These are phyloP conservation scores for Sporisorium scitamineum DNA, from an alignment of 1,284 basidiomycete genomes.

Conservation along the genomic window DNA sequence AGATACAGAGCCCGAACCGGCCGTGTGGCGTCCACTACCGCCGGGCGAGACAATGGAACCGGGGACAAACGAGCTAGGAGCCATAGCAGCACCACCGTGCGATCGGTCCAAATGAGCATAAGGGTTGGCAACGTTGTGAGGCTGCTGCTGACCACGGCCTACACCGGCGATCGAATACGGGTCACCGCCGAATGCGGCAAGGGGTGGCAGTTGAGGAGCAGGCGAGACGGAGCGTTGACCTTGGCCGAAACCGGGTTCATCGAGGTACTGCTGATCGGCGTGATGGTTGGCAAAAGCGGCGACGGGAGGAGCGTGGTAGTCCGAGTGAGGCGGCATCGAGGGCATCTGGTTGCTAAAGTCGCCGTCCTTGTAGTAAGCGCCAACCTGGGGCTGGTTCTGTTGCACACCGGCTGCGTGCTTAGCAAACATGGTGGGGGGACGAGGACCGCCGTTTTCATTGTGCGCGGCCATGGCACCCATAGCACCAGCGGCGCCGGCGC, in stretches of 20 bases:
- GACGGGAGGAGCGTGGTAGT: conserved; percentile 34
- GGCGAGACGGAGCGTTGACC: conserved; percentile 32
- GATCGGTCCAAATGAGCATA: conserved; percentile 62
- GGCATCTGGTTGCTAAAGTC: conserved; percentile 27
- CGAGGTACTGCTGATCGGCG: conserved; percentile 32
- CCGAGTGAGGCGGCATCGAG: conserved; percentile 26
- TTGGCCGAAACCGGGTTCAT: conserved; percentile 38
- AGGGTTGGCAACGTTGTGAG: conserved; percentile 59
- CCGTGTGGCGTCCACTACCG: conserved; percentile 7
- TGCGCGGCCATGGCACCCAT: conserved; percentile 56
- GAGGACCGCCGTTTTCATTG: conserved; percentile 62
- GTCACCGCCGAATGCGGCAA: conserved; percentile 59
- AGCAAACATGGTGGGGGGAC: conserved; percentile 69
- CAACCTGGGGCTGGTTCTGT: conserved; percentile 48
- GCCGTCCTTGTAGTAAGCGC: conserved; percentile 53
- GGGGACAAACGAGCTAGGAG: conserved; percentile 19
- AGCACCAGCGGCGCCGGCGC: conserved; percentile 37
- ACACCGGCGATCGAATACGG: conserved; percentile 59
- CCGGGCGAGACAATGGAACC: conserved; percentile 6
- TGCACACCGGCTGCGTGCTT: conserved; percentile 60
- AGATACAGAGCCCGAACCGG: conserved; percentile 32
- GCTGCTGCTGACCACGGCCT: conserved; percentile 38
- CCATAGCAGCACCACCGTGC: conserved; percentile 14
- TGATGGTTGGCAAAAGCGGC: conserved; percentile 42
- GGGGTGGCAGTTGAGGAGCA: conserved; percentile 55